Evolutionary conservation across 78 protist genomes (phyloP), one percentile per base, ranked within the genome.

Genomic region (Polysphondylium violaceum): DNA sequence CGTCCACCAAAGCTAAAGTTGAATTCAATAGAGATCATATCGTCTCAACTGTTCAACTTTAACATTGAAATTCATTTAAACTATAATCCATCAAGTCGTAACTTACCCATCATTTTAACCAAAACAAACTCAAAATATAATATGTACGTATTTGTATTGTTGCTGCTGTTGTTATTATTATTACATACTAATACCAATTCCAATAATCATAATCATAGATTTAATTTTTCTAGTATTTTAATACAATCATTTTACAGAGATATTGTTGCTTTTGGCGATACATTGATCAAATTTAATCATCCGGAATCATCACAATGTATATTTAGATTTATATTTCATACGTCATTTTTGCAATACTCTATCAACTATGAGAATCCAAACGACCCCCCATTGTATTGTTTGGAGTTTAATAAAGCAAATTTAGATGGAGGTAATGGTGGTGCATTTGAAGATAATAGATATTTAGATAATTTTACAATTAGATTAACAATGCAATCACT

Each of bases 261-360:
- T 41, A 47, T 83, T 21, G 44, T 1, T 40, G 40, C 50, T 17
- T 38, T 40, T 21, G 91, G 91, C 21, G 91, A 83, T 44, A 43
- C 63, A 23, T n/a, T 69, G 61, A 69, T 83, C 1, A 83, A 41
- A 50, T 67, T 51, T 59, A 60, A 83, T 59, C 29, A 23, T 21
- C n/a, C 33, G 9, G 79, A 83, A 44, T 83, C 91, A 11, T 27
- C 27, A 21, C 43, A 23, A 36, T 83, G 72, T 29, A 27, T 69
- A 43, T 69, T 55, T 69, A 67, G 79, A 83, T 67, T 83, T 8
- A 43, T 83, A 31, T 53, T 69, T 43, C 77, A 83, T 59, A 83
- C 91, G 19, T 35, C 91, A 25, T 83, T 83, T 71, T 27, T 83
- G 38, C 29, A 23, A 59, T 38, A 9, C 0, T 38, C 50, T 29